These are phyloP conservation scores for Dipodascopsis tothii DNA, from an alignment of 805 yeast genomes.

Conservation along the genomic window DNA sequence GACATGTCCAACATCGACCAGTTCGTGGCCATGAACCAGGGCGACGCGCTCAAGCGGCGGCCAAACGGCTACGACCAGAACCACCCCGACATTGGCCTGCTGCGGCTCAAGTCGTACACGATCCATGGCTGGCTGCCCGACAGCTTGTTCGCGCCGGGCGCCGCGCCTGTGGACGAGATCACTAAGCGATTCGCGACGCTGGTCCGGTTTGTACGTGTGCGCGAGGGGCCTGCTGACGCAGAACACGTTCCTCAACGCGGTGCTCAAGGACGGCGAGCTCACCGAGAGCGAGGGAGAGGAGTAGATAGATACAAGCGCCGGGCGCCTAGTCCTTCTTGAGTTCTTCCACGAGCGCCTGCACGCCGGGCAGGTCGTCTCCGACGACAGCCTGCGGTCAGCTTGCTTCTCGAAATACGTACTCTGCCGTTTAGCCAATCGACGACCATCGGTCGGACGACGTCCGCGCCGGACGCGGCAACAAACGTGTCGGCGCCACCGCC, in stretches of 20 bases:
- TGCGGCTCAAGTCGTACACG: conserved; percentile 20
- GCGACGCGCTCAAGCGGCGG: conserved; percentile 18
- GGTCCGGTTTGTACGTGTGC: conserved; percentile 15
- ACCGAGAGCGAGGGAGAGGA: neutral
- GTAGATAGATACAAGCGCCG: too few relatives aligned
- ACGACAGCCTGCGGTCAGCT: conserved; percentile 13
- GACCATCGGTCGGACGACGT: conserved; percentile 20
- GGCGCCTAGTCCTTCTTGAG: conserved; percentile 7
- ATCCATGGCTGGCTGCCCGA: conserved; percentile 8
- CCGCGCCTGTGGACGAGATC: conserved; percentile 11
- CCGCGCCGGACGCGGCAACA: conserved; percentile 1
- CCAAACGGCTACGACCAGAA: conserved; percentile 23
- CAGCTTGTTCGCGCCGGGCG: conserved; percentile 8
- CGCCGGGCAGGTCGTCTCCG: conserved; percentile 21
- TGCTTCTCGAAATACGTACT: conserved; percentile 4
- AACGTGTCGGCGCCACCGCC: conserved; percentile 15
- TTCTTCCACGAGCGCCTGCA: conserved; percentile 14
- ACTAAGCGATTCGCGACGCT: conserved; percentile 8
- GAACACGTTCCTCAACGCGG: conserved; percentile 6
- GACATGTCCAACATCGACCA: conserved; percentile 9
- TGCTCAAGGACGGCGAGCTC: conserved; percentile 10
- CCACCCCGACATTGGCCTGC: conserved; percentile 18
- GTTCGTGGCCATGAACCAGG: conserved; percentile 22
- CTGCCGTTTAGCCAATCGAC: conserved; percentile 25
- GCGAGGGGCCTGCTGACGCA: neutral